Evolutionary conservation across 1,284 basidiomycete species (phyloP).

Genomic region (Earliella scabrosa): DNA sequence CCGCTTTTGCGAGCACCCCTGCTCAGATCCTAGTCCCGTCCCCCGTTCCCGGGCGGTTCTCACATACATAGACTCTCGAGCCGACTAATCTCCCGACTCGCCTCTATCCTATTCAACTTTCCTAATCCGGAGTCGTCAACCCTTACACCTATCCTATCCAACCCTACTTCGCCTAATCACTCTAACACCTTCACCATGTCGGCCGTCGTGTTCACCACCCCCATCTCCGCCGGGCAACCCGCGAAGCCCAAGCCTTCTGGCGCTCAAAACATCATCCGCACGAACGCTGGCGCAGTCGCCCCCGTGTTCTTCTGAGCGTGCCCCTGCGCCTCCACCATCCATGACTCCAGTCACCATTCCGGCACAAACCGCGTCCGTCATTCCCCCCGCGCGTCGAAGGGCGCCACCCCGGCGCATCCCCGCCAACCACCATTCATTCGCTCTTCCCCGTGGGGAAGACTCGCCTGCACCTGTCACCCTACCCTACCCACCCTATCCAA

Average conservation of each 20-base stretch:
- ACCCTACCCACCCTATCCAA: too few relatives aligned
- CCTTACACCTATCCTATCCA: background rate
- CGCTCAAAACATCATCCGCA: slow-evolving; percentile 29
- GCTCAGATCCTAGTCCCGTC: too few relatives aligned
- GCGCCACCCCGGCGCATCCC: too few relatives aligned
- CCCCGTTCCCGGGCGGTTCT: too few relatives aligned
- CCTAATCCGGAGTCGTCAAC: slow-evolving; percentile 1
- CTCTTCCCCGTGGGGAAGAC: too few relatives aligned
- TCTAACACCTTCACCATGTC: slow-evolving; percentile 16
- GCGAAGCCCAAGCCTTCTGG: slow-evolving; percentile 25
- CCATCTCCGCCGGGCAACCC: slow-evolving; percentile 20
- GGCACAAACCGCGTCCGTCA: too few relatives aligned
- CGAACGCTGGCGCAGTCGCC: slow-evolving; percentile 26
- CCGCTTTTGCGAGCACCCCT: slow-evolving; percentile 4
- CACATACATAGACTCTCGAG: background rate
- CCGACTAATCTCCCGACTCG: background rate
- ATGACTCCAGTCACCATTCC: too few relatives aligned
- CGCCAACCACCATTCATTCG: too few relatives aligned
- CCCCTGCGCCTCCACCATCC: too few relatives aligned
- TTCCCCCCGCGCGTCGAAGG: too few relatives aligned
- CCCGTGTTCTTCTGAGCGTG: slow-evolving; percentile 33
- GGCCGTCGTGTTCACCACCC: slow-evolving; percentile 15
- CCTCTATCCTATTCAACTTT: background rate
- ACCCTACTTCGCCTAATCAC: slow-evolving; percentile 1
- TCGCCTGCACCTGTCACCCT: too few relatives aligned